These are phyloP conservation scores for Nicotiana tomentosiformis DNA, from an alignment of 257 asterid genomes.

Conservation along the genomic window DNA sequence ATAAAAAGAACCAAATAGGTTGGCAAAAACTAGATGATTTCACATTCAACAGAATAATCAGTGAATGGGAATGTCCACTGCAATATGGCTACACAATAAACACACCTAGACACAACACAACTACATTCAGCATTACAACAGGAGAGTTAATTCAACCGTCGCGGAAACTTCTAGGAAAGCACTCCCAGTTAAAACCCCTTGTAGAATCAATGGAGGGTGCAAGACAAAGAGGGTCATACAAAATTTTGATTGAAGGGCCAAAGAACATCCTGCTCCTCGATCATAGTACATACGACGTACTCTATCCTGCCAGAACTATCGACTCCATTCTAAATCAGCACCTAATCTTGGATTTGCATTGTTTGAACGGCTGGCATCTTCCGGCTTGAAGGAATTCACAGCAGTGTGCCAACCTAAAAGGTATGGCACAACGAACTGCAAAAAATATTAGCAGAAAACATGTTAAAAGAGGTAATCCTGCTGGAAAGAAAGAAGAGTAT, in stretches of 20 bases:
- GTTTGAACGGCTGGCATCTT: constrained; percentile 48
- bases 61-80: not conserved
- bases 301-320: constrained; percentile 25
- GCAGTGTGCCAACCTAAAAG: constrained; percentile 90
- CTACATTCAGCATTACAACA: not conserved
- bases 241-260: not conserved
- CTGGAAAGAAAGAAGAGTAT: not conserved
- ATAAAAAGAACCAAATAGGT: not conserved
- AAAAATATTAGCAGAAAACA: constrained; percentile 5
- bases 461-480: constrained; percentile 5
- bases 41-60: not conserved
- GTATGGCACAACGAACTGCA: constrained; percentile 82
- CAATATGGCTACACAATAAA: not conserved
- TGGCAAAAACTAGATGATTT: not conserved
- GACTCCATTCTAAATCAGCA: constrained; percentile 75
- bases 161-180: not conserved
- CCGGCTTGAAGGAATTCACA: constrained; percentile 63
- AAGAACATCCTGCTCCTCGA: not conserved
- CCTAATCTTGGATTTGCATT: constrained; percentile 50
- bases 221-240: not conserved
- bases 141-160: not conserved
- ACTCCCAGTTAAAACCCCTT: not conserved
- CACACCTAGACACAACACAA: not conserved
- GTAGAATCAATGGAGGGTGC: not conserved
- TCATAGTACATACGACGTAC: not conserved